Percentiles rank a stretch among this genome's conserved stretches.
phyloP scores from a whole-genome alignment of 148 eudicot genomes.

The Vaccinium darrowii region DNA sequence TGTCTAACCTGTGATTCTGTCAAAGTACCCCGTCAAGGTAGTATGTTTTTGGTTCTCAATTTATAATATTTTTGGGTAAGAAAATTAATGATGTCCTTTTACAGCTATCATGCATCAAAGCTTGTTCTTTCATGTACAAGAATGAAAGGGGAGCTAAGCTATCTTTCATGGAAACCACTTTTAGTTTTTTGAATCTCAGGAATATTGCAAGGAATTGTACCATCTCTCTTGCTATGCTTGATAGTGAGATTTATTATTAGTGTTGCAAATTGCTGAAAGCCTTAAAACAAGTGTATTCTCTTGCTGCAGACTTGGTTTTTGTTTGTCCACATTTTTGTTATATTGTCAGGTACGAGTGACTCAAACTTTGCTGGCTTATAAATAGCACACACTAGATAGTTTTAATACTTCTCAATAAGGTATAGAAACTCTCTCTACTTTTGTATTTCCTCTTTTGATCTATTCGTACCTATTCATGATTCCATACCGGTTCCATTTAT shows the following conservation, averaged over 20 bases:
- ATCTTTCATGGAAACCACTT: not conserved
- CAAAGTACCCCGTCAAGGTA: not conserved
- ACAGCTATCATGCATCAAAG: not conserved
- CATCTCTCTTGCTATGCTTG: conserved; percentile 7
- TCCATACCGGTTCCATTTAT: not conserved
- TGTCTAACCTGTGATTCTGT: no score
- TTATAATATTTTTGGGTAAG: not conserved
- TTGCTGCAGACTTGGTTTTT: not conserved
- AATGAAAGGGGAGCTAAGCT: not conserved
- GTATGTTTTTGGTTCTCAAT: not conserved
- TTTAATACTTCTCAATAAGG: not conserved
- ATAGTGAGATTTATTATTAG: not conserved
- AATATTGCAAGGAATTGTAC: not conserved
- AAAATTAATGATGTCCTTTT: not conserved
- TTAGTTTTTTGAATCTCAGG: not conserved
- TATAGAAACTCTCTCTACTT: no score
- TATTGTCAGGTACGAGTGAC: not conserved
- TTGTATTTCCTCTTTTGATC: no score
- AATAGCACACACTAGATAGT: not conserved
- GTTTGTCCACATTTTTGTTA: not conserved
- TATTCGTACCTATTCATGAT: no score
- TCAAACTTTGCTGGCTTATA: not conserved
- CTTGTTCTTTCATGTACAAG: not conserved
- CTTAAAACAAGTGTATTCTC: not conserved
- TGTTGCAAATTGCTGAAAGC: not conserved